Percentiles rank a stretch among this genome's conserved stretches.
phyloP scores from a whole-genome alignment of 163 green algal genomes.

The Chlorella variabilis region DNA sequence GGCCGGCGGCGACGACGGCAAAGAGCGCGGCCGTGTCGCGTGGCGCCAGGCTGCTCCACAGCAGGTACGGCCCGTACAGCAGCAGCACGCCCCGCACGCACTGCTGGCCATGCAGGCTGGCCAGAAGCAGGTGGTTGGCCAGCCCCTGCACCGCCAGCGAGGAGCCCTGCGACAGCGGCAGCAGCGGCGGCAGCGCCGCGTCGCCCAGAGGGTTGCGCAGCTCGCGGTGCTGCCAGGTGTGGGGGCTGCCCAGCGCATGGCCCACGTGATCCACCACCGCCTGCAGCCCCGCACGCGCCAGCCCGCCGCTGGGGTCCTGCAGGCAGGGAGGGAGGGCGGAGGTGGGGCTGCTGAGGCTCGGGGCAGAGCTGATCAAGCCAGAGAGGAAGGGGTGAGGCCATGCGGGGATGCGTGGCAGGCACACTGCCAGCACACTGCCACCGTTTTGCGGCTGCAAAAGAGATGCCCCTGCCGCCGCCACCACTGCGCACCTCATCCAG shows the following conservation, averaged over 20 bases:
- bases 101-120: neutral
- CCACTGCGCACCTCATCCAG: conserved; percentile 24
- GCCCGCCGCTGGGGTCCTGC: conserved; percentile 21
- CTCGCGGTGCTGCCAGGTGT: conserved; percentile 36
- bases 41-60: conserved; percentile 59
- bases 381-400: neutral
- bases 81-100: conserved; percentile 51
- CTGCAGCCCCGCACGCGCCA: conserved; percentile 7
- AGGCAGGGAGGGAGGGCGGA: neutral
- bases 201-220: conserved; percentile 62
- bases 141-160: conserved; percentile 32
- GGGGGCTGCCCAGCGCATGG: conserved; percentile 7
- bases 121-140: conserved; percentile 5
- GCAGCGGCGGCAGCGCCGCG: conserved; percentile 38
- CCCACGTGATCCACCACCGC: conserved; percentile 19
- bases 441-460: too few relatives aligned
- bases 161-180: conserved; percentile 36
- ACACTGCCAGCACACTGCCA: too few relatives aligned
- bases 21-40: conserved; percentile 50
- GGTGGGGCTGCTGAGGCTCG: neutral
- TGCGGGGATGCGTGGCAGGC: too few relatives aligned
- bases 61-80: conserved; percentile 46
- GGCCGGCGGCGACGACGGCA: conserved; percentile 41
- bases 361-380: neutral
- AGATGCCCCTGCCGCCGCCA: too few relatives aligned